Percentiles rank a stretch among this genome's conserved stretches.
Conservation (phyloP, 2,329 filamentous ascomycete genomes). For the Zalaria obscura region DNA sequence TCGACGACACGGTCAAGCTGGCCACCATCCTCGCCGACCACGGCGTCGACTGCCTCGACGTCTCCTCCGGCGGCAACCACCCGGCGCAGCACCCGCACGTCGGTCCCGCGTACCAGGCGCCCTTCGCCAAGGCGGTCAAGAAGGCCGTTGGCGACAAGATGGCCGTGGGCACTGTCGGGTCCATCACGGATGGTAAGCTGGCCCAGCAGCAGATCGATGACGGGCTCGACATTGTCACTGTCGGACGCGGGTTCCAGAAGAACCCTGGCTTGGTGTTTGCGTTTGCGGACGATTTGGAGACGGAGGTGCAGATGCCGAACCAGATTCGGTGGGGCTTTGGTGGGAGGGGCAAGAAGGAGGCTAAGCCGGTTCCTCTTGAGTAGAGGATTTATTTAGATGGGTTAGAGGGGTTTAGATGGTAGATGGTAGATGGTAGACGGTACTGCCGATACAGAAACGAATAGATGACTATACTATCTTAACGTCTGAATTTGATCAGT, state of each 20-base stretch:
- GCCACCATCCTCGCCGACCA: constrained; percentile 52
- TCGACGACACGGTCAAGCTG: constrained; percentile 49
- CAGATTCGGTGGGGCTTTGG: constrained; percentile 52
- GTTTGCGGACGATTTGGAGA: constrained; percentile 57
- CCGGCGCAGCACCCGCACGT: constrained; percentile 38
- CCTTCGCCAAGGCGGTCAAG: constrained; percentile 59
- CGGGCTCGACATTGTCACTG: constrained; percentile 53
- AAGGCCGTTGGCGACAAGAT: constrained; percentile 58
- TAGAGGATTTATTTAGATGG: no score
- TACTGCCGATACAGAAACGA: no score
- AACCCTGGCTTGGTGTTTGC: constrained; percentile 59
- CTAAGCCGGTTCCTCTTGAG: constrained; percentile 7
- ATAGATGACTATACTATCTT: no score
- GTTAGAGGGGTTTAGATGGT: no score
- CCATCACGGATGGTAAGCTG: constrained; percentile 54
- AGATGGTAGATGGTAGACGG: no score
- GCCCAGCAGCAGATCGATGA: constrained; percentile 46
- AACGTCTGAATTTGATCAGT: no score
- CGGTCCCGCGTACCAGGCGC: constrained; percentile 58
- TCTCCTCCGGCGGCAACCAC: constrained; percentile 63
- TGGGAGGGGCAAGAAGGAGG: constrained; percentile 26
- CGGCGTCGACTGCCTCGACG: constrained; percentile 73
- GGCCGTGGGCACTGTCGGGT: constrained; percentile 60
- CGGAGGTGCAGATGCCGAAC: constrained; percentile 56
- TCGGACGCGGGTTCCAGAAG: constrained; percentile 65